A percentile compares a stretch with the other conserved stretches of the same genome.
Evolutionary conservation across 1,139 yeast species (phyloP).

Genomic region (Nakaseomyces glabratus): DNA sequence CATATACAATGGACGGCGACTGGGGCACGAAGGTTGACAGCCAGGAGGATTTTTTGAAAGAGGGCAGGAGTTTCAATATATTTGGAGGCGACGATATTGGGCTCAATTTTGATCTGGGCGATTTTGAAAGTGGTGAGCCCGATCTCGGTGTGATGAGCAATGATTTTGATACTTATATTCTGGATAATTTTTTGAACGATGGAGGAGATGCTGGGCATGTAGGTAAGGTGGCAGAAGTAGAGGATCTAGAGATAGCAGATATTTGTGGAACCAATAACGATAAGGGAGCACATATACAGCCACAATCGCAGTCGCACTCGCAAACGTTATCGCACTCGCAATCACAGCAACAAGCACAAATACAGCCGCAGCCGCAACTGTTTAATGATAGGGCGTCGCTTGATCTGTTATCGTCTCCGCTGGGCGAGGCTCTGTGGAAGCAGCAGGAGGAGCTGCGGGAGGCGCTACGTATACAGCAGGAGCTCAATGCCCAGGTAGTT

Average conservation of each 20-base stretch:
- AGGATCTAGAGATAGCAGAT: conserved; percentile 2
- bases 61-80: background rate
- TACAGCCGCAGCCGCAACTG: too few species aligned
- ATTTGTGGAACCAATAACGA: too few species aligned
- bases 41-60: background rate
- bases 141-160: too few species aligned
- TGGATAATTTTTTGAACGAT: conserved; percentile 1
- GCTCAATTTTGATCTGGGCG: conserved; percentile 8
- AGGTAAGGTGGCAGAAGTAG: too few species aligned
- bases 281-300: too few species aligned
- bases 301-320: too few species aligned
- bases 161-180: conserved; percentile 6
- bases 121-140: conserved; percentile 5
- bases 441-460: conserved; percentile 15
- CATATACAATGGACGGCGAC: conserved; percentile 12
- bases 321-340: too few species aligned
- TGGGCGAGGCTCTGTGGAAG: conserved; percentile 11
- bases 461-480: conserved; percentile 16
- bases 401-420: conserved; percentile 3
- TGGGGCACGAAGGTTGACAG: conserved; percentile 1
- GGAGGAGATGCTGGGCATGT: too few species aligned
- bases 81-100: conserved; percentile 9
- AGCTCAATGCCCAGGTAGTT: conserved; percentile 12
- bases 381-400: conserved; percentile 3
- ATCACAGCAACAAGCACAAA: too few species aligned